phyloP scores from a whole-genome alignment of 208 protist species.

The Trypanosoma vivax region DNA sequence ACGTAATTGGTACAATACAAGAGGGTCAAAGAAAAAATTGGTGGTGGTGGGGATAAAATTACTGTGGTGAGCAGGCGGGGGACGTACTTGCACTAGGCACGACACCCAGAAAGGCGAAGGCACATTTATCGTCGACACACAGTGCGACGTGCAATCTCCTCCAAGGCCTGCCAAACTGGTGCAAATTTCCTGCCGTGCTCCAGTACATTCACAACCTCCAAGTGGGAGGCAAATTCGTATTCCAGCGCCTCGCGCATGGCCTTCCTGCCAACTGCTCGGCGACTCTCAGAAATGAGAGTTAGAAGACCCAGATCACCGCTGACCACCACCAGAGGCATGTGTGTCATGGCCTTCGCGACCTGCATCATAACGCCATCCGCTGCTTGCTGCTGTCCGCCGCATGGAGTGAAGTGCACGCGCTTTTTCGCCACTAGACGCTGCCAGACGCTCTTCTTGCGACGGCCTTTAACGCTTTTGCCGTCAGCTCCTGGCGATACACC shows the following conservation, averaged over 20 bases:
- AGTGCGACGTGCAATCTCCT: slow-evolving; percentile 15
- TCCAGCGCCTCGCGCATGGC: slow-evolving; percentile 28
- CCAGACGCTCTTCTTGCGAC: slow-evolving; percentile 26
- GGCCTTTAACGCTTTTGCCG: neutral
- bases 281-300: slow-evolving; percentile 17
- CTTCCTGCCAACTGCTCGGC: slow-evolving; percentile 43
- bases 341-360: slow-evolving; percentile 37
- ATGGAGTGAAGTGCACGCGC: slow-evolving; percentile 61
- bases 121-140: slow-evolving; percentile 1
- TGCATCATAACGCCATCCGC: slow-evolving; percentile 68
- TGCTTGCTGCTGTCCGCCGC: slow-evolving; percentile 62
- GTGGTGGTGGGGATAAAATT: too few relatives aligned
- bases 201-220: slow-evolving; percentile 54
- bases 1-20: too few relatives aligned
- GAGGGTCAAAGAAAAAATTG: too few relatives aligned
- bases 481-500: slow-evolving; percentile 3
- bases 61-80: too few relatives aligned
- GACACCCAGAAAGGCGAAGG: neutral
- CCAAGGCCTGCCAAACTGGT: slow-evolving; percentile 60
- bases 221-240: slow-evolving; percentile 18
- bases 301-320: slow-evolving; percentile 56
- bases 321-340: slow-evolving; percentile 31
- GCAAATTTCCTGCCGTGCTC: slow-evolving; percentile 63
- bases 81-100: neutral
- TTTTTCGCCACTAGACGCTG: slow-evolving; percentile 24